A percentile compares a stretch with the other conserved stretches of the same genome.
These are phyloP conservation scores for Withania somnifera DNA, from an alignment of 305 asterid genomes.

Conservation along the genomic window DNA sequence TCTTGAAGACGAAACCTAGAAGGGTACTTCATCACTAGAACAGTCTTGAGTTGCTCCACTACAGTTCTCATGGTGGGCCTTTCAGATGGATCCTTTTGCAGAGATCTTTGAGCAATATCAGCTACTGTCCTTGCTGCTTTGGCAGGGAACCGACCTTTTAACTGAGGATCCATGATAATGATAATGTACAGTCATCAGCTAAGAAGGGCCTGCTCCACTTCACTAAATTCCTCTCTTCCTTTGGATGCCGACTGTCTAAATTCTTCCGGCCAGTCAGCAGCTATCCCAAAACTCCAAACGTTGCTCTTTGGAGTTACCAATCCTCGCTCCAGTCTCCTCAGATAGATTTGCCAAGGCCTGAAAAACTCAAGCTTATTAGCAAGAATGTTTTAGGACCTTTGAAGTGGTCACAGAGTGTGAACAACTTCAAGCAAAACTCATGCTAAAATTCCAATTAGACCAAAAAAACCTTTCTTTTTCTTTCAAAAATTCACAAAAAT, in stretches of 20 bases:
- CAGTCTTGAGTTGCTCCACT: slow-evolving; percentile 62
- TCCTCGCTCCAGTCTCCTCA: slow-evolving; percentile 89
- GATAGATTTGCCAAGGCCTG: slow-evolving; percentile 90
- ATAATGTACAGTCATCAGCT: slow-evolving; percentile 72
- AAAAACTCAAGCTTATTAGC: not conserved
- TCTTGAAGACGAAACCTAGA: slow-evolving; percentile 89
- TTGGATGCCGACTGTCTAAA: slow-evolving; percentile 63
- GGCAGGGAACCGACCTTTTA: slow-evolving; percentile 83
- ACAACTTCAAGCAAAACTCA: not conserved
- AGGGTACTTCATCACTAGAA: slow-evolving; percentile 79
- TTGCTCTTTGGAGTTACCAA: slow-evolving; percentile 91
- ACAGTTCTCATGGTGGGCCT: slow-evolving; percentile 97
- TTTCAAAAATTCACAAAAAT: not conserved
- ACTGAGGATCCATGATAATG: slow-evolving; percentile 95
- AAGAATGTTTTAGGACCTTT: not conserved
- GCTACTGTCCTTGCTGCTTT: slow-evolving; percentile 87
- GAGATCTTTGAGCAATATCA: slow-evolving; percentile 82
- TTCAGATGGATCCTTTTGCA: slow-evolving; percentile 81
- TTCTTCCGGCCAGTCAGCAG: slow-evolving; percentile 89
- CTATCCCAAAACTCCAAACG: slow-evolving; percentile 98
- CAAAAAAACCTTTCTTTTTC: not conserved
- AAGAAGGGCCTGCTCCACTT: slow-evolving; percentile 93
- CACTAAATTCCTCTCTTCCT: slow-evolving; percentile 85
- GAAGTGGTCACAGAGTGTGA: not conserved
- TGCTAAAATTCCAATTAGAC: not conserved